phyloP scores from a whole-genome alignment of 2,329 filamentous ascomycete genomes.

The Aspergillus glaucus region DNA sequence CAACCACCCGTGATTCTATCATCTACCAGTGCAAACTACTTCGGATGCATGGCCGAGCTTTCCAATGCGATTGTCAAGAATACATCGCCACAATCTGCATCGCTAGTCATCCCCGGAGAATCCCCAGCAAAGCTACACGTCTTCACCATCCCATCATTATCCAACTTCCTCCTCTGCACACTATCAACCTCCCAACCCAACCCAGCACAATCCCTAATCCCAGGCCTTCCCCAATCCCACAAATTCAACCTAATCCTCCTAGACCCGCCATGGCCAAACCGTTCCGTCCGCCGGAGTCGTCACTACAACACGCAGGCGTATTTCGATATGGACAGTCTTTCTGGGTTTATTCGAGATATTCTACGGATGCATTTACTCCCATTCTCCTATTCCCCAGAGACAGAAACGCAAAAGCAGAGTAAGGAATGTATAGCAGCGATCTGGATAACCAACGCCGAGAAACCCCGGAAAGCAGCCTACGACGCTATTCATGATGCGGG shows the following conservation, averaged over 20 bases:
- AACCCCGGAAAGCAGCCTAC: constrained; percentile 43
- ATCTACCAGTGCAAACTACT: constrained; percentile 22
- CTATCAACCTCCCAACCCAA: constrained; percentile 21
- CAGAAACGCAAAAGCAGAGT: constrained; percentile 22
- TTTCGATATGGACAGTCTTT: constrained; percentile 23
- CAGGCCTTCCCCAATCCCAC: constrained; percentile 17
- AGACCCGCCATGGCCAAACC: constrained; percentile 60
- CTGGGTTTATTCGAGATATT: constrained; percentile 35
- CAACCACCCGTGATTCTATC: constrained; percentile 29
- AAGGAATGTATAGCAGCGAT: constrained; percentile 44
- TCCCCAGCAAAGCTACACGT: constrained; percentile 6
- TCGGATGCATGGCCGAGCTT: constrained; percentile 20
- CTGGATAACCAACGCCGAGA: constrained; percentile 57
- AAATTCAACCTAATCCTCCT: constrained; percentile 55
- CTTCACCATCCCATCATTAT: constrained; percentile 44
- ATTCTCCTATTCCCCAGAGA: constrained; percentile 17
- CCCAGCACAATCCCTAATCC: constrained; percentile 15
- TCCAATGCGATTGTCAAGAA: constrained; percentile 23
- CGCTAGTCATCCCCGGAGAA: constrained; percentile 7
- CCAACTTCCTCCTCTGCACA: constrained; percentile 42
- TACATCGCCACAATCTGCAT: constrained; percentile 15
- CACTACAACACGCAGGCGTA: constrained; percentile 39
- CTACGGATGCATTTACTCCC: constrained; percentile 37
- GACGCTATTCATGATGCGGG: constrained; percentile 40
- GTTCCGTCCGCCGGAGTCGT: constrained; percentile 49